Conservation (phyloP, 1,284 basidiomycete genomes). For the Psilocybe mexicana region DNA sequence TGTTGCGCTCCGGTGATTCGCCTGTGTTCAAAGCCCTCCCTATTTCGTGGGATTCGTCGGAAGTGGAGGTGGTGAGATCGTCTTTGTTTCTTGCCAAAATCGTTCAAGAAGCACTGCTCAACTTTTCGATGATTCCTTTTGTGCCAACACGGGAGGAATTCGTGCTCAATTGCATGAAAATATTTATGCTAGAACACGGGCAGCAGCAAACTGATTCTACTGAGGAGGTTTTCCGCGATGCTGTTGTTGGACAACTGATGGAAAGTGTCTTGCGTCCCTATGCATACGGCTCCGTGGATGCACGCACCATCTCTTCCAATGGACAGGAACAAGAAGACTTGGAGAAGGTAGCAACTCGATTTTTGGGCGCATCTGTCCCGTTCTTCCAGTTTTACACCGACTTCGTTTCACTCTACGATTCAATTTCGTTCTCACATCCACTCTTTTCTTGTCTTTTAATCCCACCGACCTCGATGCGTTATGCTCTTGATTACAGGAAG, state of each 20-base stretch:
- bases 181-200: conserved; percentile 92
- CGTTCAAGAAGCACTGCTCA: conserved; percentile 41
- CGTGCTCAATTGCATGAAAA: conserved; percentile 84
- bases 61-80: conserved; percentile 76
- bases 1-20: conserved; percentile 79
- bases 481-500: conserved; percentile 82
- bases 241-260: conserved; percentile 60
- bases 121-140: conserved; percentile 42
- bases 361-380: conserved; percentile 69
- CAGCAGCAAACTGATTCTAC: conserved; percentile 52
- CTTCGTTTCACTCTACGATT: conserved; percentile 86
- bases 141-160: conserved; percentile 54
- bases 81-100: conserved; percentile 58
- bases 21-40: conserved; percentile 73
- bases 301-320: conserved; percentile 14
- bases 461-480: conserved; percentile 74
- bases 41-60: conserved; percentile 75
- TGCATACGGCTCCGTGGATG: conserved; percentile 33
- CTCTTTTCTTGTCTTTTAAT: conserved; percentile 80
- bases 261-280: conserved; percentile 58
- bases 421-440: conserved; percentile 85
- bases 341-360: conserved; percentile 60
- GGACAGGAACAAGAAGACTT: conserved; percentile 39
- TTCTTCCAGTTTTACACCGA: conserved; percentile 97
- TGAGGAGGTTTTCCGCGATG: conserved; percentile 74